Base-by-base conservation (phyloP, 352 stramenopile species). In the Pythium aquatile region DNA sequence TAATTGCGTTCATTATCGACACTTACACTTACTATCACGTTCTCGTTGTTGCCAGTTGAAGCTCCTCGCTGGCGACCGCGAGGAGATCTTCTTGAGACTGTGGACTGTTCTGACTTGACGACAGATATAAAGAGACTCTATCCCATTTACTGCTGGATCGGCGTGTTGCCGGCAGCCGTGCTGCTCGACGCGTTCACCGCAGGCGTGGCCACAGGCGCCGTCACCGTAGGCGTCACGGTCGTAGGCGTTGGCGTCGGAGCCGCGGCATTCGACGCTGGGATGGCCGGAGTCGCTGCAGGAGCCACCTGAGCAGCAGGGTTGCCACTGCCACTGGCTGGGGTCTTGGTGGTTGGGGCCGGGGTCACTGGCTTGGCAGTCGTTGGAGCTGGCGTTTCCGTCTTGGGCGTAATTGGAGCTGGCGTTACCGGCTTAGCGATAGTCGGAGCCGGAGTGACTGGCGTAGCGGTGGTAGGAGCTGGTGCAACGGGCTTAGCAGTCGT, bases 291-390 rank as follows among this genome's bases (percentile, higher is more conserved):
- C 2, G 52, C 29, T 1, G 52, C 29, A 49, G 33, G 55, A n/a
- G 55, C 37, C 0, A 49, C 39, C 26, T 61, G 55, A 5, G 35
- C 55, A 16, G 37, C 55, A 39, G 55, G 55, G 55, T 61, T 61
- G 37, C 40, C 39, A 28, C 30, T 58, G 11, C 40, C 39, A 28
- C 30, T 58, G 11, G 14, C 9, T 26, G 52, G 52, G 16, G 52
- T n/a, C 52, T 40, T 40, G 9, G 52, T 58, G 52, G 52, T 58
- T 10, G 52, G 20, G 10, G 52, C 29, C 52, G 52, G 52, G 17
- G 32, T 35, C 8, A 35, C 32, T 9, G 32, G 32, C 32, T 35
- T 35, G 8, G 32, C 32, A 5, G 32, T 35, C 5, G 32, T 35
- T 9, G 32, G 32, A 35, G 32, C 32, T 35, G 32, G 32, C 32